Percentiles rank a stretch among this genome's conserved stretches.
Conservation (phyloP, 805 yeast genomes). For the Sungouiella thailandica region DNA sequence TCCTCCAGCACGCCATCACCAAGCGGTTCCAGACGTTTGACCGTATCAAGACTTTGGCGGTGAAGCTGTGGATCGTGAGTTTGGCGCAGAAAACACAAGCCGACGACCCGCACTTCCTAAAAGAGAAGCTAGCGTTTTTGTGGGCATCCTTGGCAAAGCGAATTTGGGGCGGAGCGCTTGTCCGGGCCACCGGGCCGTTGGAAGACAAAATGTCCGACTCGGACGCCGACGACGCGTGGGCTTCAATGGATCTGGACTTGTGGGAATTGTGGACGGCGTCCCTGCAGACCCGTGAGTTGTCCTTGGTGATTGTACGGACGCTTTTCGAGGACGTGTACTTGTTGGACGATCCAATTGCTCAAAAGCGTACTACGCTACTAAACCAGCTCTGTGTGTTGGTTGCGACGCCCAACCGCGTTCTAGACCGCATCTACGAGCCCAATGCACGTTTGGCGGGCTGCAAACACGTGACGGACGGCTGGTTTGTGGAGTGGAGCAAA, state of each 20-base stretch:
- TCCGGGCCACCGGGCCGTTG: conserved; percentile 17
- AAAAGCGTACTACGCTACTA: conserved; percentile 69
- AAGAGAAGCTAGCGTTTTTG: conserved; percentile 81
- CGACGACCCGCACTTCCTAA: conserved; percentile 83
- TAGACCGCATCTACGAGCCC: conserved; percentile 58
- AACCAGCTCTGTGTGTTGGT: conserved; percentile 82
- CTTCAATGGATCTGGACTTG: conserved; percentile 76
- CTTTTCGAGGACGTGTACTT: conserved; percentile 90
- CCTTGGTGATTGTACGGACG: conserved; percentile 75
- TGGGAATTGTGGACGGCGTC: conserved; percentile 68
- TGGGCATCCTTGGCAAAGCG: conserved; percentile 93
- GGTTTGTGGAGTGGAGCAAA: conserved; percentile 73
- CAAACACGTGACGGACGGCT: conserved; percentile 72
- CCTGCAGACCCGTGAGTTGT: conserved; percentile 64
- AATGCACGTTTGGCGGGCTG: conserved; percentile 60
- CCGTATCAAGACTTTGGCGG: conserved; percentile 53
- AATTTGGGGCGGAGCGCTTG: conserved; percentile 79
- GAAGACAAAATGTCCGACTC: conserved; percentile 14
- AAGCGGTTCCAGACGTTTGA: conserved; percentile 52
- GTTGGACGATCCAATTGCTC: conserved; percentile 86
- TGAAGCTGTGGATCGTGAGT: conserved; percentile 82
- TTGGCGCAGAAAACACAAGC: conserved; percentile 54
- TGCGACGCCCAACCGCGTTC: conserved; percentile 63
- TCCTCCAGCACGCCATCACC: conserved; percentile 69
- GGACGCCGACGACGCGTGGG: conserved; percentile 69